Conservation (phyloP, 2,329 filamentous ascomycete species). For the Talaromyces funiculosus region DNA sequence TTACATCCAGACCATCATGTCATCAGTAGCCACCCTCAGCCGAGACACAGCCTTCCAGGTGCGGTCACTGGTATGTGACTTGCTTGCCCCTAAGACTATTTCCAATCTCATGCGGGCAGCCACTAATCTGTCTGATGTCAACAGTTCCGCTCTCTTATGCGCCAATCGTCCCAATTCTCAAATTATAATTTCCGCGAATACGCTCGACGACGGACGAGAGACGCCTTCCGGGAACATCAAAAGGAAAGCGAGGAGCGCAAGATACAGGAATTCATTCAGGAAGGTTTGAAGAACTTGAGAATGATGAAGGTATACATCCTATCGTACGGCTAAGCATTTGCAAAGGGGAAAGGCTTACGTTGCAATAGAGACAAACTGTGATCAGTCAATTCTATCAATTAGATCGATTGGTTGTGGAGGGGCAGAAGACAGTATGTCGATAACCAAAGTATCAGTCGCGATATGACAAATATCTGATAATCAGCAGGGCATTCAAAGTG, state of each 20-base stretch:
- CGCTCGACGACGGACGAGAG: constrained; percentile 79
- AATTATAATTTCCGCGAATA: constrained; percentile 98
- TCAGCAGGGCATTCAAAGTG: constrained; percentile 62
- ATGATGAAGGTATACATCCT: constrained; percentile 68
- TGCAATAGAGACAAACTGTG: constrained; percentile 77
- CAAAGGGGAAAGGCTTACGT: background rate
- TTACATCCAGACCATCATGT: constrained; percentile 29
- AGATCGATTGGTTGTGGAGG: constrained; percentile 87
- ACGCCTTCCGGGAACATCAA: constrained; percentile 81
- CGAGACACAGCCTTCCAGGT: constrained; percentile 43
- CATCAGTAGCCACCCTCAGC: constrained; percentile 34
- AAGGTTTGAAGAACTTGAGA: constrained; percentile 79
- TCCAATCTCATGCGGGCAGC: background rate
- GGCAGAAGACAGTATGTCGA: constrained; percentile 65
- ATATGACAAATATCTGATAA: too few relatives aligned
- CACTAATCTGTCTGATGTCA: background rate
- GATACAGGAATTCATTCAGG: constrained; percentile 84
- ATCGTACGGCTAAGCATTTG: background rate
- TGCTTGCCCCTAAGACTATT: background rate
- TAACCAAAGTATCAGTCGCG: too few relatives aligned
- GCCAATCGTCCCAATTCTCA: constrained; percentile 79
- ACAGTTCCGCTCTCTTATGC: constrained; percentile 87
- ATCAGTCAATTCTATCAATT: constrained; percentile 93
- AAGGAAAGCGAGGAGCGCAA: constrained; percentile 64
- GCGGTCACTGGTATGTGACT: constrained; percentile 40